A percentile compares a stretch with the other conserved stretches of the same genome.
These are phyloP conservation scores for Plasmodium relictum DNA, from an alignment of 169 alveolate genomes.

Conservation along the genomic window DNA sequence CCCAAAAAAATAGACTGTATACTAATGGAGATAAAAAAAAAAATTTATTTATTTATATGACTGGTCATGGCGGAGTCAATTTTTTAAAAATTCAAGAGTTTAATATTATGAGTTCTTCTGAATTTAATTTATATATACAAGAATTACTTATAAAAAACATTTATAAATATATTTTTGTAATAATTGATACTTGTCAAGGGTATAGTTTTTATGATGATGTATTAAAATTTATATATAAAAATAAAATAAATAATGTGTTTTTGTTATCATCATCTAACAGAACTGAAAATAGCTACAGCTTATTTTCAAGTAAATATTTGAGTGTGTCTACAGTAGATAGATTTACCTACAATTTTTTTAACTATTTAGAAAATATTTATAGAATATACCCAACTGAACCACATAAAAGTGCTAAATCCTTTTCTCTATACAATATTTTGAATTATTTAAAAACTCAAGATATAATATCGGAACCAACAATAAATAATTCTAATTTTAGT, in stretches of 20 bases:
- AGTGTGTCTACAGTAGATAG: slow-evolving; percentile 85
- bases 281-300: slow-evolving; percentile 82
- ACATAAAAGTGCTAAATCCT: slow-evolving; percentile 44
- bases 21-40: slow-evolving; percentile 62
- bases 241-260: slow-evolving; percentile 77
- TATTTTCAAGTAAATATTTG: slow-evolving; percentile 81
- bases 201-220: slow-evolving; percentile 81
- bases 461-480: slow-evolving; percentile 47
- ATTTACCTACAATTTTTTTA: slow-evolving; percentile 80
- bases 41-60: slow-evolving; percentile 80
- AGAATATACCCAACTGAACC: slow-evolving; percentile 63
- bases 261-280: slow-evolving; percentile 81
- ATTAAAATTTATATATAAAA: slow-evolving; percentile 68
- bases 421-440: slow-evolving; percentile 40
- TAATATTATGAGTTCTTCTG: slow-evolving; percentile 81
- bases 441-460: slow-evolving; percentile 69
- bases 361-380: slow-evolving; percentile 75
- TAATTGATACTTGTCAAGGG: slow-evolving; percentile 86
- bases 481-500: slow-evolving; percentile 53
- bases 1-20: slow-evolving; percentile 47
- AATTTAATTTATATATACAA: slow-evolving; percentile 78
- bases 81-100: slow-evolving; percentile 85
- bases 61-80: slow-evolving; percentile 89
- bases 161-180: slow-evolving; percentile 77
- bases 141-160: slow-evolving; percentile 83